Percentiles rank a stretch among this genome's conserved stretches.
Conservation (phyloP, 1,284 basidiomycete genomes). For the Coniferiporia sulphurascens region DNA sequence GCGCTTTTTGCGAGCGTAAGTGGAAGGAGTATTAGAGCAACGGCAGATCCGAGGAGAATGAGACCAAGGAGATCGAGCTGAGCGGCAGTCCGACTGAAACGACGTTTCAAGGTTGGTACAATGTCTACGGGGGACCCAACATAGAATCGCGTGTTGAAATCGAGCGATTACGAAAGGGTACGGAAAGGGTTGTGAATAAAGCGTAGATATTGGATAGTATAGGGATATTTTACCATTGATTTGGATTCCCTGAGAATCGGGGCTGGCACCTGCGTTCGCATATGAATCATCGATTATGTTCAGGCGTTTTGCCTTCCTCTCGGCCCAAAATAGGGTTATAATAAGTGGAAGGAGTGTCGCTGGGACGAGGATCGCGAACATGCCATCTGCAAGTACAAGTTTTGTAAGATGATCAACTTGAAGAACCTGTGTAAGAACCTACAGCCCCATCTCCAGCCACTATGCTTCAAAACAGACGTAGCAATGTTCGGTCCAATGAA, state of each 20-base stretch:
- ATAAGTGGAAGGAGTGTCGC: constrained; percentile 54
- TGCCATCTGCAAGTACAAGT: constrained; percentile 44
- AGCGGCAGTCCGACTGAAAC: constrained; percentile 26
- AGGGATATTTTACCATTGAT: constrained; percentile 12
- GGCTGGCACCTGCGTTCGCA: background rate
- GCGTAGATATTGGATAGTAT: no score
- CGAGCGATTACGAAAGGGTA: no score
- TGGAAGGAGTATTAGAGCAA: constrained; percentile 64
- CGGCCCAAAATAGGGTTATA: constrained; percentile 66
- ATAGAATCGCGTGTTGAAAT: no score
- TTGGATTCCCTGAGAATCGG: constrained; percentile 5
- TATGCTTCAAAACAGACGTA: constrained; percentile 47
- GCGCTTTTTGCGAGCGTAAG: constrained; percentile 50
- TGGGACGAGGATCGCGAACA: constrained; percentile 63
- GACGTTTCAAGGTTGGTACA: constrained; percentile 14
- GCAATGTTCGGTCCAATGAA: constrained; percentile 72
- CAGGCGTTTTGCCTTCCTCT: constrained; percentile 53
- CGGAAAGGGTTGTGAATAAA: no score
- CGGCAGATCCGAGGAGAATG: constrained; percentile 55
- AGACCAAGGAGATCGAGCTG: constrained; percentile 66
- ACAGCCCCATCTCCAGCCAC: constrained; percentile 77
- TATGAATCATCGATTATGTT: constrained; percentile 33
- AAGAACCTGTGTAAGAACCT: constrained; percentile 20
- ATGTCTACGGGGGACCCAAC: constrained; percentile 17
- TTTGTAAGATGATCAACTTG: background rate